phyloP scores from a whole-genome alignment of 1,284 basidiomycete genomes.

The Sanghuangporus baumii region DNA sequence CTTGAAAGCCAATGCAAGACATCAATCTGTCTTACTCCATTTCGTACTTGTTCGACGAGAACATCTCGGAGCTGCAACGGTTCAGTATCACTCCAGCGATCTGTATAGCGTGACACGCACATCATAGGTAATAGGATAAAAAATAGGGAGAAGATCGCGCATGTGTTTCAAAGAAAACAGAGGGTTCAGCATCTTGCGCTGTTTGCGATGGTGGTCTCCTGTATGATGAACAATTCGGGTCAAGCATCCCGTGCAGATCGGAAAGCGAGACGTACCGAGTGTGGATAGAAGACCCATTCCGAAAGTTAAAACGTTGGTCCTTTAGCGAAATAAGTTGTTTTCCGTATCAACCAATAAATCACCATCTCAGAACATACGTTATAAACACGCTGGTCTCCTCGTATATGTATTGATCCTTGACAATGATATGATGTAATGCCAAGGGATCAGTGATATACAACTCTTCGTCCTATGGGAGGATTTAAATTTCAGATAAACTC shows the following conservation, averaged over 20 bases:
- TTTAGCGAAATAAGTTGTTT: neutral
- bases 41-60: slow-evolving; percentile 12
- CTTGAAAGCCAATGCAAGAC: slow-evolving; percentile 35
- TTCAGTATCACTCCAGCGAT: slow-evolving; percentile 21
- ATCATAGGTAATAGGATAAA: slow-evolving; percentile 24
- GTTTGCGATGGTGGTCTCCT: slow-evolving; percentile 28
- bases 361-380: slow-evolving; percentile 18
- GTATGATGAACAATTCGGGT: neutral
- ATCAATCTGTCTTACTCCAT: slow-evolving; percentile 31
- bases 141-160: slow-evolving; percentile 20
- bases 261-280: slow-evolving; percentile 10
- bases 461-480: slow-evolving; percentile 29
- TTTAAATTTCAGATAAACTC: neutral
- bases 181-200: slow-evolving; percentile 1
- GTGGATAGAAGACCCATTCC: slow-evolving; percentile 7
- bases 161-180: no score
- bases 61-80: slow-evolving; percentile 26
- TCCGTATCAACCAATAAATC: neutral
- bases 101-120: slow-evolving; percentile 20
- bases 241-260: neutral
- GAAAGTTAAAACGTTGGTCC: slow-evolving; percentile 10
- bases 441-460: slow-evolving; percentile 33
- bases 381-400: slow-evolving; percentile 27
- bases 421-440: slow-evolving; percentile 33
- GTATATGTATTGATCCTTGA: slow-evolving; percentile 32